Percentiles rank a stretch among this genome's conserved stretches.
Evolutionary conservation across 768 basidiomycete species (phyloP).

Genomic region (Russula brevipes): DNA sequence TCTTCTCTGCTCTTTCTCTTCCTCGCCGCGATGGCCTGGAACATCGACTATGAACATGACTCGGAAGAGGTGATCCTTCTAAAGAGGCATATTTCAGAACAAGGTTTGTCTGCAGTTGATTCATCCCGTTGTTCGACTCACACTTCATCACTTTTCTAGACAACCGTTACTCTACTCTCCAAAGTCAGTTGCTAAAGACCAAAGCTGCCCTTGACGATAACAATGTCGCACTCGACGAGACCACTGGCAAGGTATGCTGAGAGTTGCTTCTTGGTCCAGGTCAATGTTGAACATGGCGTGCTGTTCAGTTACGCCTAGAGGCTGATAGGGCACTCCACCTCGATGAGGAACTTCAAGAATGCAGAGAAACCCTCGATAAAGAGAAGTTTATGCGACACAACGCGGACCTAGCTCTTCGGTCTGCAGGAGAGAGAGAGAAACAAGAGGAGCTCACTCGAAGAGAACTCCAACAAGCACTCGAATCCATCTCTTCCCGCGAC

Average conservation of each 20-base stretch:
- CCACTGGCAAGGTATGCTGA: slow-evolving; percentile 16
- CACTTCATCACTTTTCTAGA: slow-evolving; percentile 8
- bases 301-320: slow-evolving; percentile 18
- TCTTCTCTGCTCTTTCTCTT: background rate
- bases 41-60: slow-evolving; percentile 23
- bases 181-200: slow-evolving; percentile 21
- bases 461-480: slow-evolving; percentile 23
- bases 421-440: slow-evolving; percentile 16
- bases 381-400: slow-evolving; percentile 23
- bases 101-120: slow-evolving; percentile 11
- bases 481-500: slow-evolving; percentile 19
- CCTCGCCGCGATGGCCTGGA: slow-evolving; percentile 21
- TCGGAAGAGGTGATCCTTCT: slow-evolving; percentile 21
- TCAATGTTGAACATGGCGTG: background rate
- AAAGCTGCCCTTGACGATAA: slow-evolving; percentile 18
- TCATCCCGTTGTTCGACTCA: background rate
- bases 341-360: slow-evolving; percentile 16
- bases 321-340: slow-evolving; percentile 22
- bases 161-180: slow-evolving; percentile 19
- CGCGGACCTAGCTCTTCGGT: slow-evolving; percentile 14
- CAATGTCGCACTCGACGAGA: slow-evolving; percentile 21
- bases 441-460: slow-evolving; percentile 16
- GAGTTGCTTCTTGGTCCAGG: background rate
- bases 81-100: slow-evolving; percentile 25
- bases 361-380: slow-evolving; percentile 17